Percentiles rank a stretch among this genome's conserved stretches.
Evolutionary conservation across 1,139 yeast species (phyloP).

Genomic region (Kurtzmaniella quercitrusa): DNA sequence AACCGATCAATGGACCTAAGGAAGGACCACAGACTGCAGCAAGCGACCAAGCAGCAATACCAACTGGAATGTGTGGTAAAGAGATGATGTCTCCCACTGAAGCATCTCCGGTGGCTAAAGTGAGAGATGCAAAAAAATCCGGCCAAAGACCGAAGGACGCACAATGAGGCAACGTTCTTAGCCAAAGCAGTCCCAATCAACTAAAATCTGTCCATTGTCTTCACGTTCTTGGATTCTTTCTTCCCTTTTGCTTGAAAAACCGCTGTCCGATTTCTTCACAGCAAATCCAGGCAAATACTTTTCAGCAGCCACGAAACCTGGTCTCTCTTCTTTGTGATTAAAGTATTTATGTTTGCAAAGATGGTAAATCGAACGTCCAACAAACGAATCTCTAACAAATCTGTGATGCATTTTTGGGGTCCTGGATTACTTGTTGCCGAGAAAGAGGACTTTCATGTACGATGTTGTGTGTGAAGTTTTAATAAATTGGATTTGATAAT

Average conservation of each 20-base stretch:
- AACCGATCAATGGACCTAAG: constrained; percentile 34
- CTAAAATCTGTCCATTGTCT: constrained; percentile 11
- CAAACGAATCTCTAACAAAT: constrained; percentile 30
- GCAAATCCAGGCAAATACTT: constrained; percentile 18
- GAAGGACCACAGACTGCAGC: constrained; percentile 35
- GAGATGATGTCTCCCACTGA: constrained; percentile 23
- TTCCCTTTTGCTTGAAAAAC: too few species aligned
- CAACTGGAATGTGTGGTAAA: constrained; percentile 26
- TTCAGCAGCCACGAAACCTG: constrained; percentile 30
- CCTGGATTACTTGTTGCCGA: too few species aligned
- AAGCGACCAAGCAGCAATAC: constrained; percentile 32
- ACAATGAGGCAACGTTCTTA: constrained; percentile 24
- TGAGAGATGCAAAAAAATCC: constrained; percentile 34
- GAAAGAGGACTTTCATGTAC: too few species aligned
- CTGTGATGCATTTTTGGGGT: constrained; percentile 5
- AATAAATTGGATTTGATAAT: too few species aligned
- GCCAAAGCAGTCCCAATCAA: constrained; percentile 38
- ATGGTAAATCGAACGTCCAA: constrained; percentile 30
- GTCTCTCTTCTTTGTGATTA: constrained; percentile 26
- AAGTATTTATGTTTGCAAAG: constrained; percentile 26
- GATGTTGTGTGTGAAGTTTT: too few species aligned
- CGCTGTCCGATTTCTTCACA: constrained; percentile 1
- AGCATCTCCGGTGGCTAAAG: constrained; percentile 35
- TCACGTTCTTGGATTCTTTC: too few species aligned
- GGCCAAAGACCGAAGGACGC: constrained; percentile 26